Percentiles rank a stretch among this genome's conserved stretches.
These are phyloP conservation scores for Kodamaea arcana DNA, from an alignment of 1,139 yeast genomes.

Conservation along the genomic window DNA sequence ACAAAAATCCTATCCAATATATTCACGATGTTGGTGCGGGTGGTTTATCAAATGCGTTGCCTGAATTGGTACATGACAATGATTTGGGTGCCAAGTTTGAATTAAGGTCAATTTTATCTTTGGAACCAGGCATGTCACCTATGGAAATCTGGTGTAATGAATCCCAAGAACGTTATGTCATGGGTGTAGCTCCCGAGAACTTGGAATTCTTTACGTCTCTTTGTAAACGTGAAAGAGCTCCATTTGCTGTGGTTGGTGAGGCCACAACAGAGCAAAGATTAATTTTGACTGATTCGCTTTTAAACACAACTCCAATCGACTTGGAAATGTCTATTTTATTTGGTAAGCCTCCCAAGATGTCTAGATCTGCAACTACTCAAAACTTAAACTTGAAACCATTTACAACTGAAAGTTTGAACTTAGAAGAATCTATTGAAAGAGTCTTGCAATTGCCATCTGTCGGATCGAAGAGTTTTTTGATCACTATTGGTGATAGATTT, in stretches of 20 bases:
- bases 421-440: slow-evolving; percentile 71
- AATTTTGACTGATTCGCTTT: slow-evolving; percentile 72
- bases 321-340: slow-evolving; percentile 95
- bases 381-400: slow-evolving; percentile 55
- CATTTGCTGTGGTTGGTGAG: slow-evolving; percentile 91
- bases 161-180: slow-evolving; percentile 95
- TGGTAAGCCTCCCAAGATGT: slow-evolving; percentile 96
- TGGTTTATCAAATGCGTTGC: slow-evolving; percentile 94
- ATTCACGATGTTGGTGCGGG: slow-evolving; percentile 99
- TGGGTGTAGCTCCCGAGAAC: slow-evolving; percentile 85
- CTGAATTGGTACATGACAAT: slow-evolving; percentile 96
- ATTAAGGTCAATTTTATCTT: slow-evolving; percentile 81
- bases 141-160: slow-evolving; percentile 99
- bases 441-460: slow-evolving; percentile 90
- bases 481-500: slow-evolving; percentile 96
- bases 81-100: slow-evolving; percentile 93
- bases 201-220: slow-evolving; percentile 67
- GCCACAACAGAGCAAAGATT: slow-evolving; percentile 87
- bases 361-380: slow-evolving; percentile 68
- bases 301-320: slow-evolving; percentile 84
- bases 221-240: slow-evolving; percentile 95
- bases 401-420: slow-evolving; percentile 22
- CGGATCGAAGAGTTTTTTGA: slow-evolving; percentile 90
- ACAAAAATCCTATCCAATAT: slow-evolving; percentile 80
- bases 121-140: slow-evolving; percentile 98